These are phyloP conservation scores for Ceratocystis cubensis DNA, from an alignment of 2,329 filamentous ascomycete species.

Conservation along the genomic window DNA sequence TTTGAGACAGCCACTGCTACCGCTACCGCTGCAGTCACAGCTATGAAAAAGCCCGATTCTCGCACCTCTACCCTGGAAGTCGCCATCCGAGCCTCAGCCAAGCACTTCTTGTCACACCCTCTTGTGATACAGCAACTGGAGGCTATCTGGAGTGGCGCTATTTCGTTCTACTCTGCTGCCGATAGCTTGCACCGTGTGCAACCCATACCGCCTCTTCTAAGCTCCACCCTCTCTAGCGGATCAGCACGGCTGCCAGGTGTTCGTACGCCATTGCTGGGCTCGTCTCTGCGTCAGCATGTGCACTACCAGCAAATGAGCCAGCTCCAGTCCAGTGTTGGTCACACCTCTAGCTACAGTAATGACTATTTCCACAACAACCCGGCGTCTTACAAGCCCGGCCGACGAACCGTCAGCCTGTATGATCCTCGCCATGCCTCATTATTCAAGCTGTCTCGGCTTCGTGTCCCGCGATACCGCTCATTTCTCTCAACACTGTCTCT, in stretches of 20 bases:
- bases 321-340: not conserved
- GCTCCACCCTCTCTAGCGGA: not conserved
- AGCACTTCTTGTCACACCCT: constrained; percentile 83
- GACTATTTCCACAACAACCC: not conserved
- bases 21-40: constrained; percentile 30
- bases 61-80: constrained; percentile 85
- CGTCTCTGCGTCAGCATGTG: constrained; percentile 8
- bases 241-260: constrained; percentile 11
- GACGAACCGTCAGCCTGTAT: constrained; percentile 74
- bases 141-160: constrained; percentile 90
- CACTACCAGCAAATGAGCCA: constrained; percentile 15
- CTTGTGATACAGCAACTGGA: constrained; percentile 90
- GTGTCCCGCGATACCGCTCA: constrained; percentile 83
- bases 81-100: constrained; percentile 82
- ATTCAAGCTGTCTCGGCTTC: constrained; percentile 79
- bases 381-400: constrained; percentile 28
- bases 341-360: constrained; percentile 21
- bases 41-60: constrained; percentile 34
- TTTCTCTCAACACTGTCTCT: constrained; percentile 82
- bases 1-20: constrained; percentile 30
- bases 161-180: constrained; percentile 83
- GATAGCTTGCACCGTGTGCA: constrained; percentile 64
- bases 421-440: constrained; percentile 80
- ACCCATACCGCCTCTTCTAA: constrained; percentile 25
- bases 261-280: constrained; percentile 17